Base-by-base conservation (phyloP, 2,329 filamentous ascomycete species). In the Pseudogymnoascus sp. region DNA sequence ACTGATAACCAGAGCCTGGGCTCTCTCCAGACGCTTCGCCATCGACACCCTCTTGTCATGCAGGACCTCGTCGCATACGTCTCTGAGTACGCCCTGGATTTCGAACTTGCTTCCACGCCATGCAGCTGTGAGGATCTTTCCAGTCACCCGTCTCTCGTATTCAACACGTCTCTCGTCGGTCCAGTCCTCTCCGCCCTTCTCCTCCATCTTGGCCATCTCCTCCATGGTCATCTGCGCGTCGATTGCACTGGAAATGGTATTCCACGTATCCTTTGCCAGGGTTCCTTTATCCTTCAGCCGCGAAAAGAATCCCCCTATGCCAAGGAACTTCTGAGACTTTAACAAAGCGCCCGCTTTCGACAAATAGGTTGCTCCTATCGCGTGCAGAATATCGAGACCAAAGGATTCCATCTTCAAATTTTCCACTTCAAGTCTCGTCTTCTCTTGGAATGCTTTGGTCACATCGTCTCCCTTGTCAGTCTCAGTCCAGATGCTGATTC, bases 381-480 rank as follows among this genome's bases (percentile, higher is more conserved):
- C 93, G 75, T 98, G 93, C 59, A 97, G 81, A 69, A 98, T 98
- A 67, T 99, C 95, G 43, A 99, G 82, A 61, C 95, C 95, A 70
- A 99, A 99, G 0, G 90, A 96, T 78, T 99, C 95, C 91, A 99
- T 99, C 82, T 98, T 99, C 70, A 99, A 81, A 73, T 98, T 96
- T 79, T 99, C 95, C 26, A 96, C 91, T 78, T 99, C 95, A 41
- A 98, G 86, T 41, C 88, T 85, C 69, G 90, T 97, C 84, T 99
- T 97, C 74, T 93, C 91, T 75, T 93, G 88, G 80, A 98, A 99
- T 0, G 95, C 90, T 64, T 79, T 80, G 35, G 93, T 98, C 65
- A 97, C 91, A 70, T 96, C 92, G 12, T 77, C 66, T 53, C 89
- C 85, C 79, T 95, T 96, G 78, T 98, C 95, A 3, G 93, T 97